Evolutionary conservation across 768 basidiomycete genomes (phyloP).

Genomic region (Calocybe gangraenosa): DNA sequence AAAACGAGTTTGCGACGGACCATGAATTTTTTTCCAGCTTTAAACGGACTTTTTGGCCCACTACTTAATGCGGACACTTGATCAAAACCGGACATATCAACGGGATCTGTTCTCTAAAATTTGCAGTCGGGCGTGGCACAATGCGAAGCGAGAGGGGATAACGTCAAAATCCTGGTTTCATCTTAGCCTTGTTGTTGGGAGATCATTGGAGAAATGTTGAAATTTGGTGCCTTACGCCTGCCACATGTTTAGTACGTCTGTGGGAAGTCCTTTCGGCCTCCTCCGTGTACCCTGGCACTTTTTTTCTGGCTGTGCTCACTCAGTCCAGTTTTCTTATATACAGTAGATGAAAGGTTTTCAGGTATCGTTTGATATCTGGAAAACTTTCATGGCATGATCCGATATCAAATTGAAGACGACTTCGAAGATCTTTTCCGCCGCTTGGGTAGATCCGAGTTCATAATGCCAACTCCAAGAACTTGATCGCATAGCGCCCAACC

Average conservation of each 20-base stretch:
- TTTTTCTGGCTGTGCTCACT: no score
- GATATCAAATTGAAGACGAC: no score
- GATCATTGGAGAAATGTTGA: not conserved
- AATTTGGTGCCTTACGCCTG: not conserved
- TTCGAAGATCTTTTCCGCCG: no score
- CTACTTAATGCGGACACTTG: not conserved
- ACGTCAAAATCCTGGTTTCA: slow-evolving; percentile 2
- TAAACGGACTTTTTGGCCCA: slow-evolving; percentile 1
- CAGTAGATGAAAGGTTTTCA: no score
- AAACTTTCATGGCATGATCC: no score
- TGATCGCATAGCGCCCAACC: no score
- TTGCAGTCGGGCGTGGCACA: not conserved
- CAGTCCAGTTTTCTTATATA: no score
- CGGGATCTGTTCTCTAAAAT: not conserved
- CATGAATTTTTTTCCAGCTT: not conserved
- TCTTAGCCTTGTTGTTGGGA: slow-evolving; percentile 1
- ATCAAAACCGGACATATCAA: slow-evolving; percentile 1
- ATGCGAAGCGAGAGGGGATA: slow-evolving; percentile 2
- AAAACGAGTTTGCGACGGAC: no score
- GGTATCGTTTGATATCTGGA: no score
- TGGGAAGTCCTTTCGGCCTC: not conserved
- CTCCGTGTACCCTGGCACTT: not conserved
- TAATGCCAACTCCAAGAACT: no score
- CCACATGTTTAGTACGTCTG: not conserved
- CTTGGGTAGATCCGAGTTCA: no score